These are phyloP conservation scores for Westerdykella sp. DNA, from an alignment of 2,329 filamentous ascomycete genomes.

Conservation along the genomic window DNA sequence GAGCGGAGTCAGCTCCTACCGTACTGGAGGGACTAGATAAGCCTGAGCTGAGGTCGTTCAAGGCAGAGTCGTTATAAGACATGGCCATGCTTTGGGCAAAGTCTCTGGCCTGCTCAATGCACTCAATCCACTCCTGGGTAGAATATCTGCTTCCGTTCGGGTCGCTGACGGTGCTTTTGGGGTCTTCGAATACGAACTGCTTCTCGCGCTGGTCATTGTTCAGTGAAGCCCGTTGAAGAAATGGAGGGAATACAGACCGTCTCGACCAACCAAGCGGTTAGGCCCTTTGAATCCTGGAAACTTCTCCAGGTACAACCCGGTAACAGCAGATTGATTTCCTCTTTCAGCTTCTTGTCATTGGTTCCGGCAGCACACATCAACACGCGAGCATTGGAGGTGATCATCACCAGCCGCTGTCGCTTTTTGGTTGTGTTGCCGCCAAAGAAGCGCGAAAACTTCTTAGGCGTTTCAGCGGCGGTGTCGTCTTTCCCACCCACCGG, in stretches of 20 bases:
- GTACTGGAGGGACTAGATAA: slow-evolving; percentile 73
- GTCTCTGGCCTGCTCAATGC: slow-evolving; percentile 78
- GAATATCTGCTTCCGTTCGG: slow-evolving; percentile 60
- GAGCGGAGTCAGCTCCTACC: slow-evolving; percentile 50
- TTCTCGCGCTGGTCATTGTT: slow-evolving; percentile 63
- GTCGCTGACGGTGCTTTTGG: slow-evolving; percentile 63
- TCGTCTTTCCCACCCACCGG: slow-evolving; percentile 66
- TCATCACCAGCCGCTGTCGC: slow-evolving; percentile 84
- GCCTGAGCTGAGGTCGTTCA: slow-evolving; percentile 45
- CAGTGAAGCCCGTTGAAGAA: background rate
- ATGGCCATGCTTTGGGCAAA: slow-evolving; percentile 66
- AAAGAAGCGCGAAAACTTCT: slow-evolving; percentile 91
- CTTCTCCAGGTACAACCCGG: slow-evolving; percentile 72
- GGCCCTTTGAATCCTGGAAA: slow-evolving; percentile 78
- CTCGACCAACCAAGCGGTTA: slow-evolving; percentile 84
- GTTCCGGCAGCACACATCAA: slow-evolving; percentile 86
- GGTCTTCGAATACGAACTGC: slow-evolving; percentile 89
- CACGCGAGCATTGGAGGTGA: slow-evolving; percentile 85
- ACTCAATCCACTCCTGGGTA: slow-evolving; percentile 88
- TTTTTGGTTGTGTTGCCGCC: slow-evolving; percentile 88
- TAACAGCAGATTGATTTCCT: slow-evolving; percentile 77
- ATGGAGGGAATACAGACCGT: slow-evolving; percentile 59
- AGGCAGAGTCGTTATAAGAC: slow-evolving; percentile 52
- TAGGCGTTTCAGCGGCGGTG: slow-evolving; percentile 53
- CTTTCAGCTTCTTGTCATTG: slow-evolving; percentile 91